phyloP scores from a whole-genome alignment of 345 rosid genomes.

The Syzygium aqueum region DNA sequence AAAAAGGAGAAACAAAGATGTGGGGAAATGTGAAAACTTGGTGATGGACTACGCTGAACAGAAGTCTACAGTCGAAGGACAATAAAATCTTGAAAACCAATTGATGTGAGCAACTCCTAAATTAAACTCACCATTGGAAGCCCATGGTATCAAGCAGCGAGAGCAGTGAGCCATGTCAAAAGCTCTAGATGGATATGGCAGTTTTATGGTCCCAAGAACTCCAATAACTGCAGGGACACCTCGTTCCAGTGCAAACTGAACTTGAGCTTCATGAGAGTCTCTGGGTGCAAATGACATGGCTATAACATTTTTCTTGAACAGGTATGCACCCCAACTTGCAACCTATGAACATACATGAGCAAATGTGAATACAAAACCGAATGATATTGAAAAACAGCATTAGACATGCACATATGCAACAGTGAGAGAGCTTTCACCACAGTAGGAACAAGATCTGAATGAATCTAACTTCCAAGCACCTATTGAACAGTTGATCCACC shows the following conservation, averaged over 20 bases:
- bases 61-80: background rate
- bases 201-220: constrained; percentile 52
- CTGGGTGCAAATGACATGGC: constrained; percentile 68
- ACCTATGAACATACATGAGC: constrained; percentile 17
- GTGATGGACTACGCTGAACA: background rate
- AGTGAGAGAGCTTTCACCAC: background rate
- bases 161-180: constrained; percentile 65
- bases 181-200: constrained; percentile 53
- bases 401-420: background rate
- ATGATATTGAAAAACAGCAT: background rate
- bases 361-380: background rate
- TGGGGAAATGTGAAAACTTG: background rate
- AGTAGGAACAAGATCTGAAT: background rate
- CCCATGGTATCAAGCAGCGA: constrained; percentile 65
- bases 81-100: background rate
- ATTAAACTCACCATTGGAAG: constrained; percentile 30
- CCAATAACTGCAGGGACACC: constrained; percentile 67
- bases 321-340: constrained; percentile 67
- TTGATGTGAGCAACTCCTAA: background rate
- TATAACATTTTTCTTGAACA: constrained; percentile 48
- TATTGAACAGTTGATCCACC: background rate
- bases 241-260: constrained; percentile 66
- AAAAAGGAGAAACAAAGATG: background rate
- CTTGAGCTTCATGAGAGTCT: constrained; percentile 68
- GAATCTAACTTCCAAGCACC: background rate